Evolutionary conservation across 2,329 filamentous ascomycete species (phyloP), one percentile per base, ranked within the genome.

Genomic region (Ophiocordyceps unilateralis): DNA sequence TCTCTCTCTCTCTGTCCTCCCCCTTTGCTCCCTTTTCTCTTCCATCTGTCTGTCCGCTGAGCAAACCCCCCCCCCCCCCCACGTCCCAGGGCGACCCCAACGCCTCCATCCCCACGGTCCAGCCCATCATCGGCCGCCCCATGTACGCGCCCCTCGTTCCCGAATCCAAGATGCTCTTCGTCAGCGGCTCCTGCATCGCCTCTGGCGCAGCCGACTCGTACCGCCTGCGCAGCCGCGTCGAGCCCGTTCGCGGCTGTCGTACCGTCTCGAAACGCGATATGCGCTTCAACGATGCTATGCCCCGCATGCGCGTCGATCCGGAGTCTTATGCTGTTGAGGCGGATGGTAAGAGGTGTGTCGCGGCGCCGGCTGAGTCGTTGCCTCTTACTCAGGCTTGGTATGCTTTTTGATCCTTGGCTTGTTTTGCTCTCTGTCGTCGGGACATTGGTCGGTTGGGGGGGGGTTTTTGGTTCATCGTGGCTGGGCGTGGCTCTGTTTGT

Each of bases 321-420:
- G 89, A 96, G 70, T 79, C 74, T 54, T 96, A 95, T 65, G 74
- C 69, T 15, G 88, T 95, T 22, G 79, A 89, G 64, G 88, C 88
- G 2, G 86, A 94, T 61, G 87, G 84, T 0, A 62, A 74, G 59
- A 65, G 78, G 30, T 88, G 83, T 56, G 71, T 66, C 37, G 85
- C 85, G 0, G 83, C 81, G 60, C 83, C 87, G 32, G 75, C 82
- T 20, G 68, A 69, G 22, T 69, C 56, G 42, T 59, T 95, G 60
- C 87, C 87, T 7, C 66, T 94, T 56, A 78, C 81, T 46, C 86
- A 93, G 66, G 67, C 63, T 14, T 88, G 74, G 56, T 93, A 78
- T 59, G 75, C 88, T 42, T 93, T 82, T 58, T 91, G 45, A 47
- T 36, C 17, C 8, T 17, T 28, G 5, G 9, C 20, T 39, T 15